Evolutionary conservation across 176 grass and related monocot species (phyloP), one percentile per base, ranked within the genome.

Genomic region (Chloris gayana): DNA sequence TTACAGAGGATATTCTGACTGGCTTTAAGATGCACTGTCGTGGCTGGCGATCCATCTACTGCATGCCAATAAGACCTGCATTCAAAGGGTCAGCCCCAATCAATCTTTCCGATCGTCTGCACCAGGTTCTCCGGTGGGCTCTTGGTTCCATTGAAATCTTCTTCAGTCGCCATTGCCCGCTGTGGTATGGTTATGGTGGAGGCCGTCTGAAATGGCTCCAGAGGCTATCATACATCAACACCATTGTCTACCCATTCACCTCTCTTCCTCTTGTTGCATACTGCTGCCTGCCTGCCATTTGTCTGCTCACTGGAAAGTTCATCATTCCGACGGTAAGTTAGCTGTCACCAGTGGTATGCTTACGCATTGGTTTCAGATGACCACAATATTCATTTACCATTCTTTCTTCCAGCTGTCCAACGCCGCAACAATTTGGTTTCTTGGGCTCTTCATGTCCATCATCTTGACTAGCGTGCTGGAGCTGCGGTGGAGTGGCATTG

Each of bases 1-100:
- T 99, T 51, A 99, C 97, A 69, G 97, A 99, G 71, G 93, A 96
- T 75, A 95, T 98, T 69, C 71, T 98, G 66, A 84, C 86, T 18
- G 95, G 92, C 34, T 98, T 98, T 73, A 98, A 95, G 75, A 98
- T 98, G 95, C 95, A 98, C 32, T 94, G 92, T 78, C 95, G 95
- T 85, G 95, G 95, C 22, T 98, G 95, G 95, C 78, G 92, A 50
- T 98, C 95, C 29, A 98, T 98, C 54, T 98, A 98, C 69, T 98
- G 95, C 81, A 95, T 98, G 95, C 95, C 95, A 0, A 30, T 81
- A 68, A 88, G 92, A 69, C 92, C 95, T 1, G 95, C 95, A 74
- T 98, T 98, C 85, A 98, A 98, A 77, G 95, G 92, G 25, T 98
- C 95, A 10, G 95, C 95, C 4, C 95, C 95, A 22, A 98, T 98